Base-by-base conservation (phyloP, 2,329 filamentous ascomycete species). In the Colletotrichum chlorophyti region DNA sequence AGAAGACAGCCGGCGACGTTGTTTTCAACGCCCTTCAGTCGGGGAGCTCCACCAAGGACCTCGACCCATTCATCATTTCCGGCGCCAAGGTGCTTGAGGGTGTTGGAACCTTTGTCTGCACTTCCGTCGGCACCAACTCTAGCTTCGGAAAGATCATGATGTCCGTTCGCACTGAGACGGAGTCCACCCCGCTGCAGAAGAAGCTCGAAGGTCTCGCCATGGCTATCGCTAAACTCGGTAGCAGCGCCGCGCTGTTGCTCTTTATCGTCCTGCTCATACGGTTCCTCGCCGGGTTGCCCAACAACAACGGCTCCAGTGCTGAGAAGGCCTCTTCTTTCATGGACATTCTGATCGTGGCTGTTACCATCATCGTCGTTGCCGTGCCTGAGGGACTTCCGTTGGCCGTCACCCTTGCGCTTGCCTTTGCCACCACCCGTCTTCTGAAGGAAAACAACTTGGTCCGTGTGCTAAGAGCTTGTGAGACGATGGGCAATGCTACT, bases 221-320 rank as follows among this genome's bases (percentile, higher is more conserved):
- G 53, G 70, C 67, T 19, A 79, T 81, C 24, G 75, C 76, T 1
- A 75, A 77, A 63, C 69, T 78, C 27, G 83, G 83, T 24, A 85
- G 88, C 65, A 85, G 84, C 53, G 87, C 91, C 27, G 90, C 90
- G 40, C 72, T 90, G 12, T 73, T 93, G 7, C 79, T 94, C 17
- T 94, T 95, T 69, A 75, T 92, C 49, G 88, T 92, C 21, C 79
- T 93, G 11, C 85, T 93, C 66, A 91, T 94, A 76, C 88, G 91
- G 67, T 94, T 93, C 69, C 76, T 91, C 21, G 87, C 83, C 29
- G 73, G 81, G 14, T 79, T 94, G 7, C 81, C 82, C 5, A 66
- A 75, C 31, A 86, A 83, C 65, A 38, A 64, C 19, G 69, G 64
- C 0, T 73, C 76, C 0, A 75, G 85, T 2, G 77, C 84, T 0